phyloP scores from a whole-genome alignment of 805 yeast genomes.

The Wickerhamiella allomyrinae region DNA sequence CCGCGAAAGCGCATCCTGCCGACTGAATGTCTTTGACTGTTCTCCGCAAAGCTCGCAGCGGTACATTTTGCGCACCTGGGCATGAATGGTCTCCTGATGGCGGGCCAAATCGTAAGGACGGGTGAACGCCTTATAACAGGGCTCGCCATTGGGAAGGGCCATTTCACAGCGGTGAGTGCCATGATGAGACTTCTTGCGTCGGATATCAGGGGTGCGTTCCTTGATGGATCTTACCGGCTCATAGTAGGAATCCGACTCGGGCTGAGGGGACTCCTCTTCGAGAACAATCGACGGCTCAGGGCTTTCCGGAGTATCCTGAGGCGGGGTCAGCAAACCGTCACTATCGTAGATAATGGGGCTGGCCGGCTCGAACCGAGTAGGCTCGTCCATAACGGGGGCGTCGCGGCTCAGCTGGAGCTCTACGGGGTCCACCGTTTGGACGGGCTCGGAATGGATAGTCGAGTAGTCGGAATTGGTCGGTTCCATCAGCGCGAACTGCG shows the following conservation, averaged over 20 bases:
- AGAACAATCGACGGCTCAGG: neutral
- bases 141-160: slow-evolving; percentile 26
- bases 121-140: slow-evolving; percentile 70
- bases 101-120: slow-evolving; percentile 89
- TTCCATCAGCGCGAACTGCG: neutral
- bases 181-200: neutral
- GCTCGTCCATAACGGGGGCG: neutral
- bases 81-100: slow-evolving; percentile 94
- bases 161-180: slow-evolving; percentile 15
- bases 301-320: neutral
- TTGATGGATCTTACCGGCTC: neutral
- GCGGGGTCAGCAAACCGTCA: neutral
- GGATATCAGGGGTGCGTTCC: neutral
- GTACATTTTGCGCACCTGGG: slow-evolving; percentile 69
- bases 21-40: slow-evolving; percentile 69
- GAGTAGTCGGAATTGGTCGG: neutral
- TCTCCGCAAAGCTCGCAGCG: slow-evolving; percentile 78
- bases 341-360: neutral
- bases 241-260: neutral
- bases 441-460: neutral
- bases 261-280: neutral
- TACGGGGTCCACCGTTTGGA: slow-evolving; percentile 2
- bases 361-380: neutral
- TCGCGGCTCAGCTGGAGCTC: slow-evolving; percentile 2
- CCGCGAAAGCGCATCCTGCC: slow-evolving; percentile 88